These are phyloP conservation scores for Adansonia gregorii DNA, from an alignment of 441 rosid genomes.

Conservation along the genomic window DNA sequence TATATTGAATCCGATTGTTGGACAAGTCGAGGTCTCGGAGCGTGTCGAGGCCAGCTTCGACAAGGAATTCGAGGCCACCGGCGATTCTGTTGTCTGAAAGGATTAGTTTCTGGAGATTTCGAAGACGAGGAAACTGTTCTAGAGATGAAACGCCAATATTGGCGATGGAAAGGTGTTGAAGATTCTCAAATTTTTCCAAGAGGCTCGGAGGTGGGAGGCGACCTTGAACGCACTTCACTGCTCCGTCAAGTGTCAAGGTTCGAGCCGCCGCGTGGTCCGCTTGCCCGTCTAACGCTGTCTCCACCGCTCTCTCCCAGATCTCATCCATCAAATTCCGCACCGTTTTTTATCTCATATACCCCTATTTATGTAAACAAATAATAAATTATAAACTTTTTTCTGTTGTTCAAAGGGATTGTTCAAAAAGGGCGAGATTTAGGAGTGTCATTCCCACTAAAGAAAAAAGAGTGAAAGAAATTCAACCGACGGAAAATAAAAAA, in stretches of 20 bases:
- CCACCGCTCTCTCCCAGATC: slow-evolving; percentile 81
- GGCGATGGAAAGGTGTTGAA: slow-evolving; percentile 65
- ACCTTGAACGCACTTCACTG: slow-evolving; percentile 67
- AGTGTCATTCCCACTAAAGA: not conserved
- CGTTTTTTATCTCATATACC: slow-evolving; percentile 28
- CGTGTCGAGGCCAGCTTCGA: slow-evolving; percentile 65
- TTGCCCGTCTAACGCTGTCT: slow-evolving; percentile 68
- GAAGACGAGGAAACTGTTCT: slow-evolving; percentile 65
- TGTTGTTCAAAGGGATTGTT: not conserved
- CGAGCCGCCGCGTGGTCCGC: slow-evolving; percentile 48
- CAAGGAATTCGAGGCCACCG: slow-evolving; percentile 60
- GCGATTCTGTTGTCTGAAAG: slow-evolving; percentile 73
- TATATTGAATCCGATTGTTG: slow-evolving; percentile 67
- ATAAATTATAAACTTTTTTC: not conserved
- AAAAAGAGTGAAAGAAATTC: not conserved
- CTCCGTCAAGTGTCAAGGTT: slow-evolving; percentile 66
- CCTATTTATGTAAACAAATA: not conserved
- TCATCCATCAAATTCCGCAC: slow-evolving; percentile 58
- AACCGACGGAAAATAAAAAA: not conserved
- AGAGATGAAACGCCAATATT: slow-evolving; percentile 64
- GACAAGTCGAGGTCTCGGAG: slow-evolving; percentile 71
- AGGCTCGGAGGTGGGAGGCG: slow-evolving; percentile 60
- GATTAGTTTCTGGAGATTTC: slow-evolving; percentile 57
- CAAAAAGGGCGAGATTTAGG: not conserved
- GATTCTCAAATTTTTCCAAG: slow-evolving; percentile 62